Conservation (phyloP, 1,139 yeast genomes). For the Taphrina sp. region DNA sequence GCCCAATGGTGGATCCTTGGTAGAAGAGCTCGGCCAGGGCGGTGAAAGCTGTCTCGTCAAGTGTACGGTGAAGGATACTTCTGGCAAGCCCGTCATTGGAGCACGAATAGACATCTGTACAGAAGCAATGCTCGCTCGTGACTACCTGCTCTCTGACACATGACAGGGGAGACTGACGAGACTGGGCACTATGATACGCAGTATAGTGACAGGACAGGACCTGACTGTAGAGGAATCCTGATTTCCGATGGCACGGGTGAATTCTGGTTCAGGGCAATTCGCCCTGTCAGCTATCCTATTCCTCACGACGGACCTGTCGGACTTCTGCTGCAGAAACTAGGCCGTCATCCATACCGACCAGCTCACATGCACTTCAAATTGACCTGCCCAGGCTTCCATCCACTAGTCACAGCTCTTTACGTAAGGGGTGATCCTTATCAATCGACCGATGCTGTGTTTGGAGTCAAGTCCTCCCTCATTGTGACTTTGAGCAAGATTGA, state of each 20-base stretch:
- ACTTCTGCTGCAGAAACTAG: conserved; percentile 42
- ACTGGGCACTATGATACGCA: conserved; percentile 48
- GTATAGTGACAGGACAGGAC: conserved; percentile 45
- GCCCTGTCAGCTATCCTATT: conserved; percentile 48
- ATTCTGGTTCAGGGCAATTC: conserved; percentile 43
- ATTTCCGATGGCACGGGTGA: conserved; percentile 43
- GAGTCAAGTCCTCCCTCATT: conserved; percentile 45
- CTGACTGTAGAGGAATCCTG: conserved; percentile 45
- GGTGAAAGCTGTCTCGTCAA: conserved; percentile 43
- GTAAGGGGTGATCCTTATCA: conserved; percentile 45
- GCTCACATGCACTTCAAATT: conserved; percentile 47
- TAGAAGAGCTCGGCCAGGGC: conserved; percentile 41
- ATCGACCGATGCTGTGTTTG: conserved; percentile 46
- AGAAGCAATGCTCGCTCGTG: too few relatives aligned
- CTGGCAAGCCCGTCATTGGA: conserved; percentile 44
- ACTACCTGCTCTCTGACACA: too few relatives aligned
- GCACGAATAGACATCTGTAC: conserved; percentile 39
- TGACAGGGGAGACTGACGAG: conserved; percentile 36
- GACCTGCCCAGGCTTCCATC: conserved; percentile 43
- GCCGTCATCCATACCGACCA: conserved; percentile 48
- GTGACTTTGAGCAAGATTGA: conserved; percentile 45
- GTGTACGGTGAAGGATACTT: conserved; percentile 43
- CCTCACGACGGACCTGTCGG: conserved; percentile 51
- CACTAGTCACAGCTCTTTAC: conserved; percentile 45
- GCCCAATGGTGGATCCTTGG: conserved; percentile 43